Evolutionary conservation across 805 yeast species (phyloP), one percentile per base, ranked within the genome.

Genomic region (Hagleromyces aurorensis): DNA sequence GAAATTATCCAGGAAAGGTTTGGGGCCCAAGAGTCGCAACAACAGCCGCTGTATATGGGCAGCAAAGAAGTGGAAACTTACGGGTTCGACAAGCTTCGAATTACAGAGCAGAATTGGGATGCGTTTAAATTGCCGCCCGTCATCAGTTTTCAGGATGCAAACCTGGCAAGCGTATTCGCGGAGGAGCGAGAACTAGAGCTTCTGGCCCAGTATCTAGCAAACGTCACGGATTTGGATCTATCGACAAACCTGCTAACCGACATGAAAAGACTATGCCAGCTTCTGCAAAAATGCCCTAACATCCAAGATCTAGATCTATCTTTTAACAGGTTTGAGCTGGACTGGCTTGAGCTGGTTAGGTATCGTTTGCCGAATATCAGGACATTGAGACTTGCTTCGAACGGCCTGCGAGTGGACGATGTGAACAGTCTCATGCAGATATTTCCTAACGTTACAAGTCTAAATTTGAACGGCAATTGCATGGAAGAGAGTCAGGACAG

Each of bases 51-150:
- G 5, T 50, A 48, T 14, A 65, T 79, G 30, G 83, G 85, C 0
- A 32, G 59, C 1, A 84, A 84, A 48, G 38, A 41, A 5, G 73
- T 74, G 6, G 77, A 81, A 44, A 66, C 70, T 16, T 69, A 61
- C 33, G 95, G 94, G 1, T 75, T 82, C 46, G 78, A 71, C 14
- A 67, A 69, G 37, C 49, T 78, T 24, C 63, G 68, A 25, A 27
- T 42, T n/a, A 44, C 65, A 9, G 78, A 73, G 40, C 49, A 67
- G 1, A 55, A 77, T 34, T 64, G 74, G 22, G 41, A 38, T 3
- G 49, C 59, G 7, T 56, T 83, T 29, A 43, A 39, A n/a, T 55
- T 64, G 4, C 60, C 77, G 1, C 67, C 83, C 1, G 48, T 85
- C 22, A 70, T 69, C 18, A 50, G 61, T 14, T 54, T 65, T 33